phyloP scores from a whole-genome alignment of 345 rosid species.

The Rubroshorea leprosula region DNA sequence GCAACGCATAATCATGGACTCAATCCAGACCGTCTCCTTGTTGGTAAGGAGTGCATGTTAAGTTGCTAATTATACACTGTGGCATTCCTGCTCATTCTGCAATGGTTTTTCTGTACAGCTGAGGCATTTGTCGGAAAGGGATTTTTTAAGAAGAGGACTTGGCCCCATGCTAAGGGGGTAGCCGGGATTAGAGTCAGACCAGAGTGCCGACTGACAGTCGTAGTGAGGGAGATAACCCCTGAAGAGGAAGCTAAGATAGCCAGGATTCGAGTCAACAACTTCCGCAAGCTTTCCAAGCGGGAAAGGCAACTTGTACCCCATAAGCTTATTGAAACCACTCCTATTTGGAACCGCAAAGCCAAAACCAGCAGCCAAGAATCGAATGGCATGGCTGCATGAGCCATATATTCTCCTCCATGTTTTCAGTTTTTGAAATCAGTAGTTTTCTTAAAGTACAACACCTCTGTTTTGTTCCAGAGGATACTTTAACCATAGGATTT shows the following conservation, averaged over 20 bases:
- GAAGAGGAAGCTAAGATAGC: slow-evolving; percentile 93
- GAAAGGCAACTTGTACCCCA: slow-evolving; percentile 71
- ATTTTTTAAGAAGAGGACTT: slow-evolving; percentile 51
- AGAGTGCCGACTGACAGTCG: slow-evolving; percentile 68
- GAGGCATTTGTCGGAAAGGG: slow-evolving; percentile 97
- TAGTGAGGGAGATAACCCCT: slow-evolving; percentile 72
- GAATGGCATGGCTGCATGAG: slow-evolving; percentile 12
- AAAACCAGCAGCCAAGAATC: slow-evolving; percentile 13
- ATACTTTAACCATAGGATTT: too few species aligned
- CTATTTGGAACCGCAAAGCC: slow-evolving; percentile 76
- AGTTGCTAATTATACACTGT: slow-evolving; percentile 8
- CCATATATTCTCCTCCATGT: neutral
- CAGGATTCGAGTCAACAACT: slow-evolving; percentile 65
- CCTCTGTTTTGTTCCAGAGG: too few species aligned
- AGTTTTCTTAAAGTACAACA: too few species aligned
- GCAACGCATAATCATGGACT: slow-evolving; percentile 91
- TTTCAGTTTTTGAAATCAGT: too few species aligned
- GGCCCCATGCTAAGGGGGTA: slow-evolving; percentile 62
- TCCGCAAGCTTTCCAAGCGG: slow-evolving; percentile 67
- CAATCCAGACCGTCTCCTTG: slow-evolving; percentile 74
- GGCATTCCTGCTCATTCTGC: slow-evolving; percentile 5
- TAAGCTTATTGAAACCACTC: slow-evolving; percentile 72
- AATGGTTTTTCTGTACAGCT: slow-evolving; percentile 32
- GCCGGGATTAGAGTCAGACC: slow-evolving; percentile 55
- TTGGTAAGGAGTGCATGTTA: slow-evolving; percentile 45